Evolutionary conservation across 805 yeast species (phyloP).

Genomic region (Wickerhamiella kurtzmanii): DNA sequence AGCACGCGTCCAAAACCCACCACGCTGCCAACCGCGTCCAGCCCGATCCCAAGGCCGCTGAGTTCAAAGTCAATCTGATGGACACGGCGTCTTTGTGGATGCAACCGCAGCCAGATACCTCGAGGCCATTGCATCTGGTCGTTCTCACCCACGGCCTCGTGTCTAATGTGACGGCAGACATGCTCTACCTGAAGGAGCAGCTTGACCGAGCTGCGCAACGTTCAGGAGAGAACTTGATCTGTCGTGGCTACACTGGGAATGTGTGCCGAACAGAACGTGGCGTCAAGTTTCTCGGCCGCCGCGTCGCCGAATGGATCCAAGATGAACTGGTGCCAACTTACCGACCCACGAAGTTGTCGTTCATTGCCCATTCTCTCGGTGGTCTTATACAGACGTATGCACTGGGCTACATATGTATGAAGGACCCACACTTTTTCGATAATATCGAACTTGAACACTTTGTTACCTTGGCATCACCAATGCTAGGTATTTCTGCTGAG

Average conservation of each 20-base stretch:
- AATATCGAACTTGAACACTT: conserved; percentile 61
- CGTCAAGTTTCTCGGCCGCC: conserved; percentile 63
- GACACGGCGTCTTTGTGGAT: conserved; percentile 69
- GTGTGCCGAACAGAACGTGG: conserved; percentile 85
- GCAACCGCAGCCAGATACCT: conserved; percentile 38
- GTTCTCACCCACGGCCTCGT: conserved; percentile 85
- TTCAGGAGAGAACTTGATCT: conserved; percentile 51
- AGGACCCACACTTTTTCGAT: conserved; percentile 58
- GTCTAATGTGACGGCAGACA: conserved; percentile 79
- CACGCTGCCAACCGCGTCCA: conserved; percentile 6
- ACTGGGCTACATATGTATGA: conserved; percentile 52
- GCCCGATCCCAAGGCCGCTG: neutral
- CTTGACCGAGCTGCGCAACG: conserved; percentile 39
- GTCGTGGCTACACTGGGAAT: conserved; percentile 73
- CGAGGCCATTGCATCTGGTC: conserved; percentile 64
- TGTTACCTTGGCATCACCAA: conserved; percentile 74
- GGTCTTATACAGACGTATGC: conserved; percentile 89
- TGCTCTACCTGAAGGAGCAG: conserved; percentile 73
- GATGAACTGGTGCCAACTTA: conserved; percentile 36
- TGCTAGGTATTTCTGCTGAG: conserved; percentile 76
- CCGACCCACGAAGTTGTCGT: conserved; percentile 54
- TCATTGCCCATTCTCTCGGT: conserved; percentile 87
- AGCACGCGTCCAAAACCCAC: conserved; percentile 15
- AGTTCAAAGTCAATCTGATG: conserved; percentile 25
- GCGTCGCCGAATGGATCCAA: conserved; percentile 63